Base-by-base conservation (phyloP, 306 rosid species). In the Pyrus betulifolia region DNA sequence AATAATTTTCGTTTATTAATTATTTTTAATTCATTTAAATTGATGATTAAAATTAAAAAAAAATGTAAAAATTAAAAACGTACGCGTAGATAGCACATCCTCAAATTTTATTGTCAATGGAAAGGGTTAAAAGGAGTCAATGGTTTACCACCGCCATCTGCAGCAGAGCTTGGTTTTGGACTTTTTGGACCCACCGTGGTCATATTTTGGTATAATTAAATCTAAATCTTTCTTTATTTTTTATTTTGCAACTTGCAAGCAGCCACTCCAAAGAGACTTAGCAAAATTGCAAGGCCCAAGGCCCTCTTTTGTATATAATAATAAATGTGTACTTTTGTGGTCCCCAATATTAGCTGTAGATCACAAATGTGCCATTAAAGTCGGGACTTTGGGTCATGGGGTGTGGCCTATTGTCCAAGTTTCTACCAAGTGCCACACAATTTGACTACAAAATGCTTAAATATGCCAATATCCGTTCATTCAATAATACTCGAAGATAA, bases 291-390 rank as follows among this genome's bases (percentile, higher is more conserved):
- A 45, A 18, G 40, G 62, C 62, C 74, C 74, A 19, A 51, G 21
- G 28, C 55, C 27, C 45, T 27, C 10, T 13, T 13, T 25, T 4
- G 19, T 27, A 5, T 1, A 11, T 2, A 22, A 23, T 6, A 27
- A 1, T 61, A 60, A 25, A n/a, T 49, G 54, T 35, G 46, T n/a
- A 59, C 82, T 73, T 61, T 78, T 51, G 66, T 19, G 72, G 86
- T 71, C 69, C 82, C 82, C 55, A 38, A 6, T 2, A 15, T 58
- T 78, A 69, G 86, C 74, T 78, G 85, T 82, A 28, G 11, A 21
- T 67, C 85, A 58, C 81, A 38, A 55, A 67, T 58, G 70, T 57
- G 42, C 71, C 17, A 49, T 72, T 72, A 45, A 76, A 76, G 70
- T 44, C 30, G 33, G 77, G 57, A 5, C 66, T 17, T 51, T 66